phyloP scores from a whole-genome alignment of 257 asterid genomes.

The Solanum chmielewskii region DNA sequence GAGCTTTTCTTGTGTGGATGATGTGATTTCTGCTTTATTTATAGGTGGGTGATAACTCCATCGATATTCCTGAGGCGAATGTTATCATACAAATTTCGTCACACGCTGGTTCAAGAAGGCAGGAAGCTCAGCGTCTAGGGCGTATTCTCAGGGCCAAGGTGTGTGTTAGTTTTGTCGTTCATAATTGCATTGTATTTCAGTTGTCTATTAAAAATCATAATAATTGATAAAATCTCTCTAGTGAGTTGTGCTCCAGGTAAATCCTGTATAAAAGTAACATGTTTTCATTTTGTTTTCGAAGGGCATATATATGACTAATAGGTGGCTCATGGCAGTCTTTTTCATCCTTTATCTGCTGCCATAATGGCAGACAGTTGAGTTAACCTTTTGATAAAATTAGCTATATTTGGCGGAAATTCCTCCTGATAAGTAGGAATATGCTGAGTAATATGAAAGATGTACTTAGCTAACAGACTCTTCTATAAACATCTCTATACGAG shows the following conservation, averaged over 20 bases:
- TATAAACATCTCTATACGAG: not conserved
- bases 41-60: conserved; percentile 98
- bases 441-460: not conserved
- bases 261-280: not conserved
- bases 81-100: conserved; percentile 96
- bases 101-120: conserved; percentile 99
- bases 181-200: not conserved
- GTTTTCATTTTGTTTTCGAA: not conserved
- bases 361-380: not conserved
- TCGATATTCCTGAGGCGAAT: conserved; percentile 98
- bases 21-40: conserved; percentile 1
- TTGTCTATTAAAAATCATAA: not conserved
- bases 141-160: conserved; percentile 99
- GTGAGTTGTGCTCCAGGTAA: not conserved
- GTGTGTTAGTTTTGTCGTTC: not conserved
- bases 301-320: not conserved
- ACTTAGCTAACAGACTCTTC: not conserved
- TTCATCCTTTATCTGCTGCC: not conserved
- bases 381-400: not conserved
- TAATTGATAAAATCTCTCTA: not conserved
- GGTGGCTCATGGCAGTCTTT: not conserved
- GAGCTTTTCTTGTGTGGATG: not conserved
- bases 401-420: not conserved
- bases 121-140: conserved; percentile 98
- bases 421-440: not conserved